phyloP scores from a whole-genome alignment of 75 land plant genomes.

The Cupressus sempervirens region DNA sequence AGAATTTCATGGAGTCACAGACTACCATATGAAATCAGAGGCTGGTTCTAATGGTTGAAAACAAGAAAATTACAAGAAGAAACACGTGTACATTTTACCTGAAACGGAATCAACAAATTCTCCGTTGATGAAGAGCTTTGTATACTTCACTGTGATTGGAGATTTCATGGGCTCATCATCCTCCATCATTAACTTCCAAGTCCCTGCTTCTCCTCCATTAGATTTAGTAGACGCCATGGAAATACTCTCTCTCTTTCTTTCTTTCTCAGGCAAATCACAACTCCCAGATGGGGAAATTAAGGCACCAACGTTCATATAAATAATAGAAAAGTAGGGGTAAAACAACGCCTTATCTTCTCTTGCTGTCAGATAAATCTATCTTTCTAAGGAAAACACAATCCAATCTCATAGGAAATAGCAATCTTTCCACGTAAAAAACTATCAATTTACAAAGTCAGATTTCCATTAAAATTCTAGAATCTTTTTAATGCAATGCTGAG shows the following conservation, averaged over 20 bases:
- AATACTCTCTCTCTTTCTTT: background rate
- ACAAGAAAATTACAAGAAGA: too few species aligned
- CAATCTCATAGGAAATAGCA: too few species aligned
- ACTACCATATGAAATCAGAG: too few species aligned
- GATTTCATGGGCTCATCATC: background rate
- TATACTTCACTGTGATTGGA: conserved; percentile 28
- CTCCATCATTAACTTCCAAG: background rate
- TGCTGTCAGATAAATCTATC: too few species aligned
- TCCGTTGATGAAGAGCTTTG: conserved; percentile 75
- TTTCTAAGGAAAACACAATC: too few species aligned
- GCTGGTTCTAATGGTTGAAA: too few species aligned
- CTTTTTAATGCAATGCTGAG: too few species aligned
- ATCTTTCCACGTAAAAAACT: too few species aligned
- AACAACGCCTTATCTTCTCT: too few species aligned
- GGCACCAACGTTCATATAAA: background rate
- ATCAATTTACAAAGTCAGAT: too few species aligned
- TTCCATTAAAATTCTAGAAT: too few species aligned
- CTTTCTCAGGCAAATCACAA: background rate
- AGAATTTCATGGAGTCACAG: too few species aligned
- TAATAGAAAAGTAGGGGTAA: background rate
- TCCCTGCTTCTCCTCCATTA: background rate
- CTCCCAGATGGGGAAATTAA: background rate
- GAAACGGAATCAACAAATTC: conserved; percentile 75
- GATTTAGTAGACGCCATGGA: background rate
- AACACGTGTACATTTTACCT: conserved; percentile 23